phyloP scores from a whole-genome alignment of 169 alveolate genomes.

The Amoebophrya sp. region DNA sequence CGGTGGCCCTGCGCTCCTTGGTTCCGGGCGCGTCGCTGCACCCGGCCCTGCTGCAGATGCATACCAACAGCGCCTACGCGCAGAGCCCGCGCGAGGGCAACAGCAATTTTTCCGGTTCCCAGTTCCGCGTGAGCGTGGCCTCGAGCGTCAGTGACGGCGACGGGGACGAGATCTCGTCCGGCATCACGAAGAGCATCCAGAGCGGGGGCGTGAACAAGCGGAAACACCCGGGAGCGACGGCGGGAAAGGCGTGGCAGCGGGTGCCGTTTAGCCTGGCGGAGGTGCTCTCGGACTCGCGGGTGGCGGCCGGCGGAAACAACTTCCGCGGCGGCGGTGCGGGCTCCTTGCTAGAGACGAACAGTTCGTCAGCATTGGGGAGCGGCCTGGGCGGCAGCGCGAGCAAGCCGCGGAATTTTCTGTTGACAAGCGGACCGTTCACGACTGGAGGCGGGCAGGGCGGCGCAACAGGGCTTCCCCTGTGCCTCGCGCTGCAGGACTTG shows the following conservation, averaged over 20 bases:
- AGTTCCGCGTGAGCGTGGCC: not conserved
- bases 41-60: not conserved
- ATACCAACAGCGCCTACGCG: too few relatives aligned
- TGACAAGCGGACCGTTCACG: not conserved
- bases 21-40: not conserved
- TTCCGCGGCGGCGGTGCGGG: too few relatives aligned
- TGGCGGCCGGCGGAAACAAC: too few relatives aligned
- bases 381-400: too few relatives aligned
- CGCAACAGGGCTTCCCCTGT: too few relatives aligned
- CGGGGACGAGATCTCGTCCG: not conserved
- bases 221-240: not conserved
- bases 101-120: too few relatives aligned
- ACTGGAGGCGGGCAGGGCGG: too few relatives aligned
- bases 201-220: not conserved
- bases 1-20: not conserved
- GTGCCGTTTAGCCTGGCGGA: not conserved
- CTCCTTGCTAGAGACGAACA: too few relatives aligned
- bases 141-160: not conserved
- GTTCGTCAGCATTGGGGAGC: too few relatives aligned
- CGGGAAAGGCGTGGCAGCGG: not conserved
- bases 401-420: not conserved
- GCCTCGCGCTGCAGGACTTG: not conserved
- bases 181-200: not conserved
- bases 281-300: too few relatives aligned
- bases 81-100: too few relatives aligned